These are phyloP conservation scores for Suhomyces anneliseae DNA, from an alignment of 1,139 yeast genomes.

Conservation along the genomic window DNA sequence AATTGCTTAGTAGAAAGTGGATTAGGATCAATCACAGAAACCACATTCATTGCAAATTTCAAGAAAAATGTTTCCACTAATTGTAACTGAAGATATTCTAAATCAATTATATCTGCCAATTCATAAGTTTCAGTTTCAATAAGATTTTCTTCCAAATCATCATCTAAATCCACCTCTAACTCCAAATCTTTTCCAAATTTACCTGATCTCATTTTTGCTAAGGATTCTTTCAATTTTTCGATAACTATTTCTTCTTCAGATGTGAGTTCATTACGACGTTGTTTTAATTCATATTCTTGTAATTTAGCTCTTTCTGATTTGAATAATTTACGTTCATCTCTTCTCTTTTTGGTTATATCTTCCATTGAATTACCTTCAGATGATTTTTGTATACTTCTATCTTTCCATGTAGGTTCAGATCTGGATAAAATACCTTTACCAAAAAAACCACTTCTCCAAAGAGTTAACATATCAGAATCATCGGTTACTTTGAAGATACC, in stretches of 20 bases:
- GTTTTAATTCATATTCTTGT: conserved; percentile 36
- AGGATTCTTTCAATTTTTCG: conserved; percentile 22
- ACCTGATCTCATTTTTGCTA: conserved; percentile 18
- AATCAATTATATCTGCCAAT: conserved; percentile 19
- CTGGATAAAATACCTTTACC: conserved; percentile 91
- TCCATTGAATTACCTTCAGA: conserved; percentile 49
- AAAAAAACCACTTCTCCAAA: conserved; percentile 89
- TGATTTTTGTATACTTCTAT: conserved; percentile 53
- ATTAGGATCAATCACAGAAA: conserved; percentile 22
- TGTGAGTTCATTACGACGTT: conserved; percentile 25
- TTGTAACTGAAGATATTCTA: conserved; percentile 74
- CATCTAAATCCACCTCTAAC: conserved; percentile 17
- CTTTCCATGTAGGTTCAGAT: conserved; percentile 88
- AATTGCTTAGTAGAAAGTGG: conserved; percentile 23
- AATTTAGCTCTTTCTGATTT: conserved; percentile 52
- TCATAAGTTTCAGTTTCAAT: conserved; percentile 8
- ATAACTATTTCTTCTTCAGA: conserved; percentile 28
- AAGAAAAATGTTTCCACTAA: conserved; percentile 77
- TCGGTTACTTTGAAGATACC: conserved; percentile 48
- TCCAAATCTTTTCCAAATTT: conserved; percentile 18
- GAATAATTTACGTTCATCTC: conserved; percentile 72
- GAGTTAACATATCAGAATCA: conserved; percentile 46
- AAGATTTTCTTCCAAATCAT: conserved; percentile 30
- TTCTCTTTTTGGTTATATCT: conserved; percentile 71
- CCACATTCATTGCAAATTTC: conserved; percentile 47